These are phyloP conservation scores for Kwoniella sp. DNA, from an alignment of 768 basidiomycete genomes.

Conservation along the genomic window DNA sequence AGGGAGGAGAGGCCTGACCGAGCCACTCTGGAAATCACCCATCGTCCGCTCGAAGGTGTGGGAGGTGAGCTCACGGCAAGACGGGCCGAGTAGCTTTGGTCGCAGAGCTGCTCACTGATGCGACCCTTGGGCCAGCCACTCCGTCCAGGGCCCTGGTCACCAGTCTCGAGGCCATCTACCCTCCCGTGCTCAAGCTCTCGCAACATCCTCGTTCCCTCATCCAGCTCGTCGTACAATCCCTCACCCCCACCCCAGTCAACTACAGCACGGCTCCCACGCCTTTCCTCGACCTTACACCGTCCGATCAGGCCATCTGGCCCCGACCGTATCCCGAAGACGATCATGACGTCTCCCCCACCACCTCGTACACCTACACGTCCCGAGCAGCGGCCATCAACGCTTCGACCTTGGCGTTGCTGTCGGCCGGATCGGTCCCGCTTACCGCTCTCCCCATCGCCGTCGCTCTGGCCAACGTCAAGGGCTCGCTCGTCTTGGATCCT, in stretches of 20 bases:
- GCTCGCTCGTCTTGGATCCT: conserved; percentile 47
- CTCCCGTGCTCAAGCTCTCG: conserved; percentile 47
- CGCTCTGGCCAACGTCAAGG: conserved; percentile 20
- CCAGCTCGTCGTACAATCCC: conserved; percentile 52
- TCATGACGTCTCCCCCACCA: conserved; percentile 14
- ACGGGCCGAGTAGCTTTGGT: background rate
- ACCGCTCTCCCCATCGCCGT: conserved; percentile 43
- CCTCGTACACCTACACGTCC: conserved; percentile 20
- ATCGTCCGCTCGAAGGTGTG: conserved; percentile 49
- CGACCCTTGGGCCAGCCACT: conserved; percentile 36
- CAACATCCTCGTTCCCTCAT: conserved; percentile 52
- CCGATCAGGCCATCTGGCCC: conserved; percentile 11
- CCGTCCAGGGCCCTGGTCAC: conserved; percentile 43
- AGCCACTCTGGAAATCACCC: conserved; percentile 51
- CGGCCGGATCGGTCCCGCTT: conserved; percentile 45
- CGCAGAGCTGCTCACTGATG: background rate
- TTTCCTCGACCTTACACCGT: background rate
- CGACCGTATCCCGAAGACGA: background rate
- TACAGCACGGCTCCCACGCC: conserved; percentile 14
- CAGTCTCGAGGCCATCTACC: conserved; percentile 39
- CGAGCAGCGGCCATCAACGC: conserved; percentile 50
- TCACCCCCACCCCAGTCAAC: conserved; percentile 27
- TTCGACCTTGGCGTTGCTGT: conserved; percentile 44
- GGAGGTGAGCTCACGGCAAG: conserved; percentile 43
- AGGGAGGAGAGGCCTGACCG: conserved; percentile 51